Percentiles rank a stretch among this genome's conserved stretches.
These are phyloP conservation scores for Ceratocystis huliohia DNA, from an alignment of 2,329 filamentous ascomycete genomes.

Conservation along the genomic window DNA sequence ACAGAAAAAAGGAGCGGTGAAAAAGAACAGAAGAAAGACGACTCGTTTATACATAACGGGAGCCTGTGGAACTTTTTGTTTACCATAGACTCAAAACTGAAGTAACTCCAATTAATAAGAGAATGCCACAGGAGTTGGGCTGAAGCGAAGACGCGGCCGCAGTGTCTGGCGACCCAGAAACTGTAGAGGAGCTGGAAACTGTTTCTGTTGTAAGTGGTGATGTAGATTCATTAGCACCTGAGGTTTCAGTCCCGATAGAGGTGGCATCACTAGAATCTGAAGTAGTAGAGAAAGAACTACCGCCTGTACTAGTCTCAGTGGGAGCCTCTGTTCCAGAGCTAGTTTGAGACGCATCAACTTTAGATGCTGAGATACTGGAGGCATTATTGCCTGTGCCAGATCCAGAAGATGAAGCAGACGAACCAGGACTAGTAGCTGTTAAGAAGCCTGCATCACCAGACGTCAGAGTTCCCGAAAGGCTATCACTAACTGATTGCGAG, in stretches of 20 bases:
- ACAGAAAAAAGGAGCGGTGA: neutral
- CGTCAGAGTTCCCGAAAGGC: neutral
- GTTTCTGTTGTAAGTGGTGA: neutral
- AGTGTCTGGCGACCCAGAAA: neutral
- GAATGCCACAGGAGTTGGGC: neutral
- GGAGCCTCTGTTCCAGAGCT: neutral
- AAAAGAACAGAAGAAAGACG: neutral
- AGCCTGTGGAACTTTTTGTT: neutral
- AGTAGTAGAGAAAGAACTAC: neutral
- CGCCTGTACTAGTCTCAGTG: neutral
- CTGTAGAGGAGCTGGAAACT: neutral
- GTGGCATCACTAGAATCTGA: neutral
- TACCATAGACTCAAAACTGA: slow-evolving; percentile 6
- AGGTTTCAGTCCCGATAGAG: neutral
- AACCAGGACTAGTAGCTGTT: neutral
- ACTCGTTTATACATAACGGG: neutral
- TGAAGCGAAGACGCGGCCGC: neutral
- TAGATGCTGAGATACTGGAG: neutral
- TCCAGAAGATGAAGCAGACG: neutral
- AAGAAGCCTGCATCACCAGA: neutral
- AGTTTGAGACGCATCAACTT: neutral
- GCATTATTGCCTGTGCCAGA: neutral
- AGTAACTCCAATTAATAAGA: neutral
- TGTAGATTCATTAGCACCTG: neutral
- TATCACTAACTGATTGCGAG: neutral